Conservation (phyloP, 179 eudicot genomes). For the Nepenthes alata region DNA sequence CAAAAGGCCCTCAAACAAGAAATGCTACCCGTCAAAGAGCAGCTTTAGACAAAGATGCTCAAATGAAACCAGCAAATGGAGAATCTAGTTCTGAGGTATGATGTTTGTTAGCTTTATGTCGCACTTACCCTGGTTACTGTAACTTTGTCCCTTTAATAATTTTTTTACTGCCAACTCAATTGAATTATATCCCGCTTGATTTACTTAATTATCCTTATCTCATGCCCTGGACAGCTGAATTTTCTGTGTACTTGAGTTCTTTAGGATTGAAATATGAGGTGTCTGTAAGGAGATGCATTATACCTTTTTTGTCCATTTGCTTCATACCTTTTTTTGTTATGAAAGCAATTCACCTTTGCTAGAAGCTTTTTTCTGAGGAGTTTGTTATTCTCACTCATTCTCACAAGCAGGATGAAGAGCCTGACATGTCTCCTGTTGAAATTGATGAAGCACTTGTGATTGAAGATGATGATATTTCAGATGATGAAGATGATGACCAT, state of each 20-base stretch:
- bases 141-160: not conserved
- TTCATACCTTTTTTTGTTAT: too few species aligned
- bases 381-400: not conserved
- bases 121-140: not conserved
- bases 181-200: not conserved
- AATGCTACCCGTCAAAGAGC: slow-evolving; percentile 78
- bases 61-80: slow-evolving; percentile 51
- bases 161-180: not conserved
- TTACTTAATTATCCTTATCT: too few species aligned
- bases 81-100: slow-evolving; percentile 87
- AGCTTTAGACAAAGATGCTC: slow-evolving; percentile 58
- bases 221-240: too few species aligned
- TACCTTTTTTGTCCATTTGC: too few species aligned
- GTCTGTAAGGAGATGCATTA: not conserved
- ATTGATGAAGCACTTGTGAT: slow-evolving; percentile 88
- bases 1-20: slow-evolving; percentile 86
- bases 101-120: not conserved
- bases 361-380: not conserved
- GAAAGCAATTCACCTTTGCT: too few species aligned
- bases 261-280: not conserved
- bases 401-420: slow-evolving; percentile 71
- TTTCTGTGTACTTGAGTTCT: not conserved
- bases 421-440: slow-evolving; percentile 79
- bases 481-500: slow-evolving; percentile 89
- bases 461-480: slow-evolving; percentile 93